Base-by-base conservation (phyloP, 495 filamentous ascomycete genomes). In the Penicillium crystallinum region DNA sequence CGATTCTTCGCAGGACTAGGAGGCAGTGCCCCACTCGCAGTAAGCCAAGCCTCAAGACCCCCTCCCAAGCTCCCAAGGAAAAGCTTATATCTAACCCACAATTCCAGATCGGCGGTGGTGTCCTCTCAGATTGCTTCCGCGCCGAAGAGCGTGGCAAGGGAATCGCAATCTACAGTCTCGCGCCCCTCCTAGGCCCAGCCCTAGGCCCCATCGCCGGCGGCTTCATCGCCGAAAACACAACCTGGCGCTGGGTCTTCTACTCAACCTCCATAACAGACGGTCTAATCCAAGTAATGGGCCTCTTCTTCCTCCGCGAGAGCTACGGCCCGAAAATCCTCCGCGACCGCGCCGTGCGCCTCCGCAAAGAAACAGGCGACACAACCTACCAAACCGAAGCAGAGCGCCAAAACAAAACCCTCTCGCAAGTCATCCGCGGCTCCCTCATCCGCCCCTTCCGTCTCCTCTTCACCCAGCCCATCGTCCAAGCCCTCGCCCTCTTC, bases 191-290 rank as follows among this genome's bases (percentile, higher is more conserved):
- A 0, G 85, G 86, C 0, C 85, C 86, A 7, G 83, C 82, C 0
- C 54, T 87, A 2, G 84, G 84, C 3, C 83, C 84, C 1, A 77
- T 87, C 19, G 79, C 75, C 0, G 83, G 82, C 14, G 82, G 75
- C 1, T 86, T 87, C 64, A 86, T 91, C 31, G 75, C 84, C 1
- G 70, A 87, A 62, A 81, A 84, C 40, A 84, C 78, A 10, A 82
- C 76, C 1, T 89, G 86, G 86, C 74, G 84, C 33, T 90, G 86
- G 86, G 71, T 80, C 22, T 89, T 90, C 70, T 80, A 78, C 63
- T 68, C 77, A 7, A 81, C 80, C 8, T 78, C 82, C 1, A 85
- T 89, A 47, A 77, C 75, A 6, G 82, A 83, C 57, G 82, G 62
- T 2, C 18, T 82, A 9, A 78, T 90, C 50, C 86, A 88, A 61